phyloP scores from a whole-genome alignment of 208 protist species.

The Crithidia bombi region DNA sequence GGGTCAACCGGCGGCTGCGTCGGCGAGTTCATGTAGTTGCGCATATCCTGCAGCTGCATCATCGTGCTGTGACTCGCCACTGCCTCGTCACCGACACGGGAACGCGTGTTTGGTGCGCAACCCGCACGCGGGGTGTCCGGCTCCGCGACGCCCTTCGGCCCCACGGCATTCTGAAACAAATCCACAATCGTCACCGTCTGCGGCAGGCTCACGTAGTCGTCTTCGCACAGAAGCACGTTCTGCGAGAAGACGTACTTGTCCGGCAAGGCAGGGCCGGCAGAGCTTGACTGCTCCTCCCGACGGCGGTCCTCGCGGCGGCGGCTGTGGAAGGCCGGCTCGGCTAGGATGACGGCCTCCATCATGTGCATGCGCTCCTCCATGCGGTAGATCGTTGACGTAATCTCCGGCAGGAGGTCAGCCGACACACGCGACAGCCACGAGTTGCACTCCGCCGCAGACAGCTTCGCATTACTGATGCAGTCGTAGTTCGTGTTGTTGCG shows the following conservation, averaged over 20 bases:
- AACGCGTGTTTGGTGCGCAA: slow-evolving; percentile 39
- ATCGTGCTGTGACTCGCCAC: slow-evolving; percentile 91
- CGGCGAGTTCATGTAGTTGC: slow-evolving; percentile 88
- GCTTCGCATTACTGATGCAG: slow-evolving; percentile 91
- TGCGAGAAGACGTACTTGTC: slow-evolving; percentile 91
- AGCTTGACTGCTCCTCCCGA: slow-evolving; percentile 47
- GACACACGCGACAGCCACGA: slow-evolving; percentile 74
- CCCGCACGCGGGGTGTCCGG: slow-evolving; percentile 86
- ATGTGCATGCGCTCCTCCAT: slow-evolving; percentile 87
- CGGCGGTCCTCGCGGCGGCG: slow-evolving; percentile 68
- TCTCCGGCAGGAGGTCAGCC: slow-evolving; percentile 52
- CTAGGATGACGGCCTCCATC: slow-evolving; percentile 77
- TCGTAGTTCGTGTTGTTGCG: slow-evolving; percentile 93
- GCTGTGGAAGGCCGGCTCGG: slow-evolving; percentile 83
- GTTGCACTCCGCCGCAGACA: slow-evolving; percentile 77
- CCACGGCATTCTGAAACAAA: slow-evolving; percentile 85
- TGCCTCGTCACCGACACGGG: slow-evolving; percentile 78
- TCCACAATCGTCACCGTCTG: slow-evolving; percentile 90
- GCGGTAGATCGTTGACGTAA: slow-evolving; percentile 66
- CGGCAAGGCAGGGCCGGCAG: slow-evolving; percentile 38
- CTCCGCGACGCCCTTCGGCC: slow-evolving; percentile 79
- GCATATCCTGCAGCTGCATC: slow-evolving; percentile 89
- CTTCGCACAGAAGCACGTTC: slow-evolving; percentile 88
- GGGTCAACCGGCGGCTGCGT: slow-evolving; percentile 84
- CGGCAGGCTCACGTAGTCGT: slow-evolving; percentile 78